Evolutionary conservation across 2,329 filamentous ascomycete species (phyloP).

Genomic region (Leptographium galeiforme): DNA sequence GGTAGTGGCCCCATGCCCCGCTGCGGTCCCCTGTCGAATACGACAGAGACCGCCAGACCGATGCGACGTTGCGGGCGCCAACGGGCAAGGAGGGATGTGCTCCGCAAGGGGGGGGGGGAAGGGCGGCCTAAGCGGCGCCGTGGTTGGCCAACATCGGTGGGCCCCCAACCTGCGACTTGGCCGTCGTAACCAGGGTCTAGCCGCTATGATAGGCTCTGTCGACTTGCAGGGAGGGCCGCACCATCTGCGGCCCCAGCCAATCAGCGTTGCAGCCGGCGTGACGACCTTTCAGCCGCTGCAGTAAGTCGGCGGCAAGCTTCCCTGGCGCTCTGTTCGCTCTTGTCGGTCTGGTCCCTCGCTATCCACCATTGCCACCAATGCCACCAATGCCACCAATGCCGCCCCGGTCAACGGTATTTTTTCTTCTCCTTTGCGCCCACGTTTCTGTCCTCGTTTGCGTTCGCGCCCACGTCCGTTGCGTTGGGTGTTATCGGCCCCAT

Average conservation of each 20-base stretch:
- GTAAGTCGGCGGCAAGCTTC: constrained; percentile 28
- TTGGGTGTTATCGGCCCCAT: background rate
- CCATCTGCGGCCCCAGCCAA: constrained; percentile 19
- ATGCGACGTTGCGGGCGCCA: background rate
- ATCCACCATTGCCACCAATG: too few relatives aligned
- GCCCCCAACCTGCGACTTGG: constrained; percentile 4
- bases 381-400: too few relatives aligned
- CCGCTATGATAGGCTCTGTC: background rate
- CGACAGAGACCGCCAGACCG: background rate
- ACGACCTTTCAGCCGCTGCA: constrained; percentile 23
- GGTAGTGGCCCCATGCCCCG: background rate
- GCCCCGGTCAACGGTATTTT: background rate
- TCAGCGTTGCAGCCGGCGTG: constrained; percentile 22
- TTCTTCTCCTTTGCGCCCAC: background rate
- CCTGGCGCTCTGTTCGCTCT: background rate
- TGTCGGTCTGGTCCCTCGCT: too few relatives aligned
- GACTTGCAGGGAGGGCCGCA: background rate
- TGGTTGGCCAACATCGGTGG: constrained; percentile 3
- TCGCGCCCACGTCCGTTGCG: background rate
- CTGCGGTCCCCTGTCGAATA: background rate
- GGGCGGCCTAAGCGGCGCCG: constrained; percentile 5
- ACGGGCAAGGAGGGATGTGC: constrained; percentile 3
- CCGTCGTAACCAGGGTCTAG: constrained; percentile 9
- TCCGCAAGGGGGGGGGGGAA: constrained; percentile 1
- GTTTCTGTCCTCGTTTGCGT: background rate